These are phyloP conservation scores for Hemerocallis citrina DNA, from an alignment of 106 monocot genomes.

Conservation along the genomic window DNA sequence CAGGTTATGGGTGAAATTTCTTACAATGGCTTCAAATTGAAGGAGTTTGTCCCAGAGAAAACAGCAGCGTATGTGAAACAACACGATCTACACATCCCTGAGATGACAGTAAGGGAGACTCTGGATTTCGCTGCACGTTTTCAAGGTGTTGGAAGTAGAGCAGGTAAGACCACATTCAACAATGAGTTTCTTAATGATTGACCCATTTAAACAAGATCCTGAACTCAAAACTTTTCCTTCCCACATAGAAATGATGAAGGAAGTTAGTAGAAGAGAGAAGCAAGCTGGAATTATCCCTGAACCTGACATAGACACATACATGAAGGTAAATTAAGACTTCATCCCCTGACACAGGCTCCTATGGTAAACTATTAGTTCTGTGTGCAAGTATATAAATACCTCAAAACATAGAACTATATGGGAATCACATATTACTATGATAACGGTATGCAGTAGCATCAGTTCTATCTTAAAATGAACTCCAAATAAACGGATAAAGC, in stretches of 20 bases:
- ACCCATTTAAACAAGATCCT: background rate
- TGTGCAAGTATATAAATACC: background rate
- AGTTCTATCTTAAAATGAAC: slow-evolving; percentile 65
- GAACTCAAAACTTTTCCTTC: background rate
- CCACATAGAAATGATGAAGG: slow-evolving; percentile 73
- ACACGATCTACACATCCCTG: slow-evolving; percentile 62
- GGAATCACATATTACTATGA: background rate
- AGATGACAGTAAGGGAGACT: too few species aligned
- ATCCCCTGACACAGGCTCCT: background rate
- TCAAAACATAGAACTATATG: background rate
- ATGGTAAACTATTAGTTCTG: background rate
- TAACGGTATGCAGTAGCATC: too few species aligned
- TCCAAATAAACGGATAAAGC: too few species aligned
- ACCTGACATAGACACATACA: slow-evolving; percentile 58
- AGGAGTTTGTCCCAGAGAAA: slow-evolving; percentile 63
- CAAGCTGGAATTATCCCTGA: slow-evolving; percentile 56
- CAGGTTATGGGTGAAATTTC: slow-evolving; percentile 55
- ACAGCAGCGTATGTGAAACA: slow-evolving; percentile 75
- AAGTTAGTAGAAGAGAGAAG: slow-evolving; percentile 62
- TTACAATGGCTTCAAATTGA: too few species aligned
- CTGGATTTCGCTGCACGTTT: slow-evolving; percentile 70
- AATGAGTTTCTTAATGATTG: too few species aligned
- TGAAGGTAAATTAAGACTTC: slow-evolving; percentile 49
- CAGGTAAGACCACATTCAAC: slow-evolving; percentile 27
- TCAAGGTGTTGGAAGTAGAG: slow-evolving; percentile 77